Percentiles rank a stretch among this genome's conserved stretches.
phyloP scores from a whole-genome alignment of 2,329 filamentous ascomycete species.

The Pseudocercospora cruenta region DNA sequence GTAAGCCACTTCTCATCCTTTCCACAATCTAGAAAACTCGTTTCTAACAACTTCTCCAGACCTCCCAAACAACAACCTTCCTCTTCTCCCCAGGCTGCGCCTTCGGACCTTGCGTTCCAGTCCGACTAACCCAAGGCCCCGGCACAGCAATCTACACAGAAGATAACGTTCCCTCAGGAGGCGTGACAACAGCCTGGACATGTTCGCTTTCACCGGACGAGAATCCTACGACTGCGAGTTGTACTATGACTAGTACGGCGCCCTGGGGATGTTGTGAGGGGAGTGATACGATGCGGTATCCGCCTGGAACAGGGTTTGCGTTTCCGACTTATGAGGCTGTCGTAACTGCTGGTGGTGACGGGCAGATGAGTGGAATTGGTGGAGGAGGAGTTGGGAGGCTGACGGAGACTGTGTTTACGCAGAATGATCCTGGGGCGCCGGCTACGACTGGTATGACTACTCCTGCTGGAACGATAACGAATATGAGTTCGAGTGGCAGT shows the following conservation, averaged over 20 bases:
- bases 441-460: background rate
- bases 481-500: background rate
- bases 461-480: background rate
- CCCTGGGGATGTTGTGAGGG: constrained; percentile 2
- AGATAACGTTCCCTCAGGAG: background rate
- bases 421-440: background rate
- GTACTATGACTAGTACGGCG: constrained; percentile 3
- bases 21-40: no score
- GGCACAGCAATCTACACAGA: constrained; percentile 8
- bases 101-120: constrained; percentile 3
- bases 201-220: background rate
- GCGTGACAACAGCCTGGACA: constrained; percentile 11
- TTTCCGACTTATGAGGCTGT: constrained; percentile 9
- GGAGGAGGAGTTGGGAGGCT: background rate
- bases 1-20: background rate
- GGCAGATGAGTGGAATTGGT: background rate
- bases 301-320: background rate
- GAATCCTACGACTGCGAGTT: constrained; percentile 9
- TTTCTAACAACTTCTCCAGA: background rate
- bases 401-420: constrained; percentile 3
- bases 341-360: background rate
- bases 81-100: constrained; percentile 11
- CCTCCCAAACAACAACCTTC: constrained; percentile 12
- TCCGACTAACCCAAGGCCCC: constrained; percentile 11
- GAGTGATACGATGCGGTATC: constrained; percentile 4